These are phyloP conservation scores for Fusarium staphyleae DNA, from an alignment of 2,329 filamentous ascomycete genomes.

Conservation along the genomic window DNA sequence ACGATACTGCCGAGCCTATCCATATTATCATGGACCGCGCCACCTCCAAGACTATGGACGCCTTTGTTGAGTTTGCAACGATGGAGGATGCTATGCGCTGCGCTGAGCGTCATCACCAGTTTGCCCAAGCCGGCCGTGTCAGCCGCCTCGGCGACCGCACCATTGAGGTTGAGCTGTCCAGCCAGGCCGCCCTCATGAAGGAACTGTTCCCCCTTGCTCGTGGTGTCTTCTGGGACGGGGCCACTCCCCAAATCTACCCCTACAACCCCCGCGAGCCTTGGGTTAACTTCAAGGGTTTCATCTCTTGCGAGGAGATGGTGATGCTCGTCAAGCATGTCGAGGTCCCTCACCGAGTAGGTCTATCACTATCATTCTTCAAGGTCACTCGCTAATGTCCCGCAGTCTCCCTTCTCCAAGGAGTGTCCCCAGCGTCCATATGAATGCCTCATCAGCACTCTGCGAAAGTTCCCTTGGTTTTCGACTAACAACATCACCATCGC, in stretches of 20 bases:
- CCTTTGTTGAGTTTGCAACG: conserved; percentile 64
- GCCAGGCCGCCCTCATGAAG: conserved; percentile 64
- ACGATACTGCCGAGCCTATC: conserved; percentile 61
- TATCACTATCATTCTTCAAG: background rate
- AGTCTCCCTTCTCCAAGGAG: conserved; percentile 67
- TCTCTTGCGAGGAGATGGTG: conserved; percentile 67
- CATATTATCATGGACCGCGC: conserved; percentile 72
- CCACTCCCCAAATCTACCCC: conserved; percentile 51
- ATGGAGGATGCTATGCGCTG: conserved; percentile 61
- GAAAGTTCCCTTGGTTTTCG: conserved; percentile 69
- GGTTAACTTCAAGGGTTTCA: conserved; percentile 65
- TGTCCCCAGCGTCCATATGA: conserved; percentile 72
- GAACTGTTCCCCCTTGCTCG: conserved; percentile 67
- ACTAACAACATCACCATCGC: conserved; percentile 63
- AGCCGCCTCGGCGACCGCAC: conserved; percentile 64
- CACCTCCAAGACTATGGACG: conserved; percentile 68
- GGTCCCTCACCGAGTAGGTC: conserved; percentile 65
- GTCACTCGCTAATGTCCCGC: conserved; percentile 3
- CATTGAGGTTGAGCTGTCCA: conserved; percentile 64
- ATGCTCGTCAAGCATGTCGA: conserved; percentile 71
- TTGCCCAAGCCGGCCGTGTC: conserved; percentile 49
- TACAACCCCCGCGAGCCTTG: conserved; percentile 51
- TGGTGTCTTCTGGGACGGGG: conserved; percentile 63
- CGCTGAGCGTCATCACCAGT: conserved; percentile 56
- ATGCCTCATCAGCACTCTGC: conserved; percentile 68